Conservation (phyloP, 2,329 filamentous ascomycete genomes). For the Paraphaeosphaeria minitans region DNA sequence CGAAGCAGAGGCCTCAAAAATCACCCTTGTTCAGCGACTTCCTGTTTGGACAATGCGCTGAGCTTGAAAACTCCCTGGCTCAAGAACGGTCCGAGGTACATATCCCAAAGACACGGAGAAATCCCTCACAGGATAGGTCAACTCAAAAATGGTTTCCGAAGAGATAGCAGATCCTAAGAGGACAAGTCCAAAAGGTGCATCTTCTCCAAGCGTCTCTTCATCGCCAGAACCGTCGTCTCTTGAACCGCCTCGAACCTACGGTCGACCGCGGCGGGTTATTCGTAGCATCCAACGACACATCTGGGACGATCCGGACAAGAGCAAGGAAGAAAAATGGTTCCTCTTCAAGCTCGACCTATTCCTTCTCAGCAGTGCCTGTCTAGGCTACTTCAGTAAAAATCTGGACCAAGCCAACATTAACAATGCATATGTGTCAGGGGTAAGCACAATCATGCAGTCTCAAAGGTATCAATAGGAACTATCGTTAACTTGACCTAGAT, state of each 20-base stretch:
- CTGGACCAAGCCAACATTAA: slow-evolving; percentile 34
- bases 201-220: background rate
- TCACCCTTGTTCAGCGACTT: background rate
- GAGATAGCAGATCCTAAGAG: background rate
- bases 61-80: background rate
- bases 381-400: slow-evolving; percentile 37
- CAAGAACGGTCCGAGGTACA: background rate
- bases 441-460: slow-evolving; percentile 9
- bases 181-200: background rate
- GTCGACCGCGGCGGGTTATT: slow-evolving; percentile 19
- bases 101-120: background rate
- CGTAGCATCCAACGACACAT: slow-evolving; percentile 26
- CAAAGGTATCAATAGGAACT: background rate
- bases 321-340: slow-evolving; percentile 30
- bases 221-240: background rate
- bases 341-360: slow-evolving; percentile 38
- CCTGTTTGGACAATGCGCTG: background rate
- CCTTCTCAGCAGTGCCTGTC: slow-evolving; percentile 29
- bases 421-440: slow-evolving; percentile 40
- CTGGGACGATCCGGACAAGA: slow-evolving; percentile 27
- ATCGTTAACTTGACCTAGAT: slow-evolving; percentile 19
- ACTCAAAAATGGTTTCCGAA: background rate
- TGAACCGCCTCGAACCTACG: slow-evolving; percentile 1
- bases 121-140: background rate
- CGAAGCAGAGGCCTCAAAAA: background rate